phyloP scores from a whole-genome alignment of 2,329 filamentous ascomycete species.

The Curvularia sp. region DNA sequence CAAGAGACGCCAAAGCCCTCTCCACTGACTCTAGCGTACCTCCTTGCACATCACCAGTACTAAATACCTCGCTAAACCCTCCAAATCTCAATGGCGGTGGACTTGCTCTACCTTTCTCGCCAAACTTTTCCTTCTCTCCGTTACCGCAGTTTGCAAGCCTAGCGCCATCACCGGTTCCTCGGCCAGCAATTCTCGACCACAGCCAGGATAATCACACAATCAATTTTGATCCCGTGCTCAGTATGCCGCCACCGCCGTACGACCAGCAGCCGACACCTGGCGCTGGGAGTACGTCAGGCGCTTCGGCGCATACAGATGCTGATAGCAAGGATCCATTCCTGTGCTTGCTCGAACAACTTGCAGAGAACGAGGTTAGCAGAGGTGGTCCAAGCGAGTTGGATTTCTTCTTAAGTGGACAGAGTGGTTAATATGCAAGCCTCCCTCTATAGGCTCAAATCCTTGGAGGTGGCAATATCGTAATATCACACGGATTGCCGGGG shows the following conservation, averaged over 20 bases:
- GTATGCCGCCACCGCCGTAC: slow-evolving; percentile 51
- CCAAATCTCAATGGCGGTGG: slow-evolving; percentile 29
- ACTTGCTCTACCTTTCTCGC: slow-evolving; percentile 51
- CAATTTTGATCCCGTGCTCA: slow-evolving; percentile 52
- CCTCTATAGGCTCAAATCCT: slow-evolving; percentile 3
- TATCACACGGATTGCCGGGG: slow-evolving; percentile 10
- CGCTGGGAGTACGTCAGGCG: slow-evolving; percentile 52
- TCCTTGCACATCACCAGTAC: slow-evolving; percentile 41
- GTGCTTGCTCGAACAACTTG: slow-evolving; percentile 79
- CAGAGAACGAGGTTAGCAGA: slow-evolving; percentile 76
- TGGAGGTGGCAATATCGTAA: slow-evolving; percentile 3
- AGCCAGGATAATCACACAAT: slow-evolving; percentile 27
- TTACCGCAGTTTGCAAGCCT: slow-evolving; percentile 46
- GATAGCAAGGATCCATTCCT: slow-evolving; percentile 81
- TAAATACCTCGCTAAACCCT: slow-evolving; percentile 25
- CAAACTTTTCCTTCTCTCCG: slow-evolving; percentile 51
- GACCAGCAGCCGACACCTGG: slow-evolving; percentile 56
- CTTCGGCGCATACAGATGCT: slow-evolving; percentile 52
- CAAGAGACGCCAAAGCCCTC: slow-evolving; percentile 29
- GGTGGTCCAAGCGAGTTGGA: slow-evolving; percentile 78
- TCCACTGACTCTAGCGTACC: slow-evolving; percentile 32
- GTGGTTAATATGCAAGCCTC: slow-evolving; percentile 27
- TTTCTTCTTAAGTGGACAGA: slow-evolving; percentile 68
- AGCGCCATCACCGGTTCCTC: slow-evolving; percentile 42
- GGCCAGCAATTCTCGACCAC: slow-evolving; percentile 28